Evolutionary conservation across 352 stramenopile species (phyloP).

Genomic region (Phytophthora ramorum): DNA sequence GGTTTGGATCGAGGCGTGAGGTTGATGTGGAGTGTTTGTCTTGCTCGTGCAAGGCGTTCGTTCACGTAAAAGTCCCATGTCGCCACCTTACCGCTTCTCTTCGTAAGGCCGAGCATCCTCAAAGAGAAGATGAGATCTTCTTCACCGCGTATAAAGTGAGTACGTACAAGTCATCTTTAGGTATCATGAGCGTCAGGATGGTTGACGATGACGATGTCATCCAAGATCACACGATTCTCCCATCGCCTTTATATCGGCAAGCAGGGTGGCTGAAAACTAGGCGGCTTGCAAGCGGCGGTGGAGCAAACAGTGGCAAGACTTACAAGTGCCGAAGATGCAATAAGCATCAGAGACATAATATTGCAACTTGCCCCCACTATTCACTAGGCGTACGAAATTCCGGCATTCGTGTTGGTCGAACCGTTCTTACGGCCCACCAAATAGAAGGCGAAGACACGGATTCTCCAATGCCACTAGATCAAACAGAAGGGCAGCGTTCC

Average conservation of each 20-base stretch:
- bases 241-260: background rate
- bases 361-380: background rate
- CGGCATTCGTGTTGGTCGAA: too few relatives aligned
- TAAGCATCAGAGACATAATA: background rate
- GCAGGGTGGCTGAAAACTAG: background rate
- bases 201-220: background rate
- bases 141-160: background rate
- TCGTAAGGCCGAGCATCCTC: background rate
- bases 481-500: too few relatives aligned
- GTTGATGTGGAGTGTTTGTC: background rate
- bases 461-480: too few relatives aligned
- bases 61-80: background rate
- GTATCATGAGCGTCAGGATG: background rate
- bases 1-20: background rate
- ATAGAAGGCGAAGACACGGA: too few relatives aligned
- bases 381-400: background rate
- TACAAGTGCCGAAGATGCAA: background rate
- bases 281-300: background rate
- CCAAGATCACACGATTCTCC: background rate
- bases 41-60: background rate
- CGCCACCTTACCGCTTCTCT: background rate
- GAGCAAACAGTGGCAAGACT: background rate
- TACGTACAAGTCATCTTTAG: background rate
- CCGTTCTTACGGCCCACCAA: too few relatives aligned
- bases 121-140: background rate